These are phyloP conservation scores for Nepenthes mirabilis DNA, from an alignment of 148 eudicot genomes.

Conservation along the genomic window DNA sequence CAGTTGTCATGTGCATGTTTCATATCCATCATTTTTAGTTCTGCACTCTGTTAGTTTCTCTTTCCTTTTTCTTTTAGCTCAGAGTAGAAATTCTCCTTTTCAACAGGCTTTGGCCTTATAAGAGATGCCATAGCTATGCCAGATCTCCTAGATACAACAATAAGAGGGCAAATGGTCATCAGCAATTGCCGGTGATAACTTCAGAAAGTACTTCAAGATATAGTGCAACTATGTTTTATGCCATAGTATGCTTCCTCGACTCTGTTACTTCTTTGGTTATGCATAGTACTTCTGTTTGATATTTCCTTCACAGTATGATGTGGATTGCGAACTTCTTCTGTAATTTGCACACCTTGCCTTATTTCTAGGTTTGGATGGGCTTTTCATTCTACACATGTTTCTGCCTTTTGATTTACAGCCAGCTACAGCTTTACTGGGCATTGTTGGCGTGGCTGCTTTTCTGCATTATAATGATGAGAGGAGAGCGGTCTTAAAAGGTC, in stretches of 20 bases:
- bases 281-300: constrained; percentile 3
- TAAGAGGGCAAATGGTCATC: constrained; percentile 13
- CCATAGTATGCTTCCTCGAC: constrained; percentile 33
- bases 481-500: constrained; percentile 71
- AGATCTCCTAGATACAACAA: constrained; percentile 18
- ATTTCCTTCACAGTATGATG: not conserved
- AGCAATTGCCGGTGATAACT: constrained; percentile 11
- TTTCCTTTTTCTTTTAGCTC: too few relatives aligned
- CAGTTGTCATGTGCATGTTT: too few relatives aligned
- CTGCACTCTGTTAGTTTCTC: too few relatives aligned
- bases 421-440: constrained; percentile 32
- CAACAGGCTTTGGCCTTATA: too few relatives aligned
- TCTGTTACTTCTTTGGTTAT: constrained; percentile 3
- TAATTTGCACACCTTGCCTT: not conserved
- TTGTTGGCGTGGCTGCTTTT: constrained; percentile 40
- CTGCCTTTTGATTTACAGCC: constrained; percentile 38
- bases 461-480: constrained; percentile 74
- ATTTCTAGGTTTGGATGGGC: not conserved
- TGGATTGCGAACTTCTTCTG: not conserved
- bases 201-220: constrained; percentile 7
- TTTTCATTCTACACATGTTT: not conserved
- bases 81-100: too few relatives aligned
- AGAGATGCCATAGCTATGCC: constrained; percentile 16
- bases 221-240: constrained; percentile 16
- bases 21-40: too few relatives aligned